A percentile compares a stretch with the other conserved stretches of the same genome.
Conservation (phyloP, 129 eudicot genomes). For the Sambucus nigra region DNA sequence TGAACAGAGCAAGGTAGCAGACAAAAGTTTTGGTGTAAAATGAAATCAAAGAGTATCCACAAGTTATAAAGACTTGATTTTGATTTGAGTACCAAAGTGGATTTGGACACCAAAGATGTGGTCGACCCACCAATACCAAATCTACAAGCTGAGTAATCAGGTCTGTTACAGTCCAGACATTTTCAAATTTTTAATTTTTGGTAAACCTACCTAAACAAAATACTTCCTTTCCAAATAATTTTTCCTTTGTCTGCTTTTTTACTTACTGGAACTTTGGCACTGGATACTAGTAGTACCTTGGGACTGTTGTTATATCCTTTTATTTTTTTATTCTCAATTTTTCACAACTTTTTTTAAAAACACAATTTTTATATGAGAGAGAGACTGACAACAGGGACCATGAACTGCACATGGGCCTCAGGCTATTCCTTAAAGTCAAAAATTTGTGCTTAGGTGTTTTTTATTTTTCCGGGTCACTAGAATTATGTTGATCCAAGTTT, state of each 20-base stretch:
- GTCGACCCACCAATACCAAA: constrained; percentile 71
- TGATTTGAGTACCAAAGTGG: constrained; percentile 16
- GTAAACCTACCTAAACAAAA: constrained; percentile 2
- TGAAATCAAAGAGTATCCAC: background rate
- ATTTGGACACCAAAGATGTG: constrained; percentile 19
- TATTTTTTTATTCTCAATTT: too few relatives aligned
- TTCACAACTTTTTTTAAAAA: too few relatives aligned
- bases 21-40: background rate
- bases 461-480: too few relatives aligned
- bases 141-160: constrained; percentile 45
- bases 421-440: too few relatives aligned
- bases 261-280: background rate
- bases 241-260: background rate
- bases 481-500: too few relatives aligned
- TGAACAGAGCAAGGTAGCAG: constrained; percentile 1
- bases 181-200: constrained; percentile 6
- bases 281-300: background rate
- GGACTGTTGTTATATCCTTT: too few relatives aligned
- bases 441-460: too few relatives aligned
- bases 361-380: too few relatives aligned
- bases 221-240: background rate
- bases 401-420: background rate
- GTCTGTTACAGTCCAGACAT: constrained; percentile 25
- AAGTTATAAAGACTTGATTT: background rate
- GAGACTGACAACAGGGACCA: background rate